phyloP scores from a whole-genome alignment of 2,329 filamentous ascomycete genomes.

The Apiospora saccharicola region DNA sequence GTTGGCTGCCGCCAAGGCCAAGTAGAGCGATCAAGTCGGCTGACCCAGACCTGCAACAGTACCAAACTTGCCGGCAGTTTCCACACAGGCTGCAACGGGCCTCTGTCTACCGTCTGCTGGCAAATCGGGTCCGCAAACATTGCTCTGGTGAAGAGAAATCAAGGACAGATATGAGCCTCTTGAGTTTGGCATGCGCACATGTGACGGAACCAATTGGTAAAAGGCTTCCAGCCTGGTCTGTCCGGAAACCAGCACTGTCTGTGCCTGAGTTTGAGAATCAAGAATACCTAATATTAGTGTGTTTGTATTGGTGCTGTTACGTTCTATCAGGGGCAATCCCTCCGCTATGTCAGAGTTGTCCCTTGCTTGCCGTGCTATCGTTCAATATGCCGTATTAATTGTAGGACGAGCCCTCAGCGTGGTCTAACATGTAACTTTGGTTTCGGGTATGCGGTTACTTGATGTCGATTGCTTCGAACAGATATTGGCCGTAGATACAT shows the following conservation, averaged over 20 bases:
- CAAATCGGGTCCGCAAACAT: neutral
- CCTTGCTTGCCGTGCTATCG: neutral
- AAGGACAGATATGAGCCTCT: neutral
- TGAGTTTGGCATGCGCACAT: neutral
- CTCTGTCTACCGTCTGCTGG: neutral
- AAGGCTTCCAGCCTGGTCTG: neutral
- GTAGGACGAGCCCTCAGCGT: neutral
- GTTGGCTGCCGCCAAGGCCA: neutral
- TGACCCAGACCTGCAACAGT: neutral
- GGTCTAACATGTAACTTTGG: neutral
- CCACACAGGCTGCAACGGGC: conserved; percentile 14
- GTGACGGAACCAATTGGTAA: neutral
- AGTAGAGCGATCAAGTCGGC: no score
- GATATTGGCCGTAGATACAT: neutral
- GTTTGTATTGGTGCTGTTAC: neutral
- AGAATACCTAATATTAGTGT: no score
- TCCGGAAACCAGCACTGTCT: neutral
- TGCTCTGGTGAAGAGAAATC: neutral
- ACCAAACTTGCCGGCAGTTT: conserved; percentile 1
- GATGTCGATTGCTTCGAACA: neutral
- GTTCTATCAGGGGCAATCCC: neutral
- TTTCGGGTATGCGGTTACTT: neutral
- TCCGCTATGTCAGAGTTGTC: neutral
- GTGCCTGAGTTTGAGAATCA: neutral
- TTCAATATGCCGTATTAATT: neutral